Evolutionary conservation across 306 rosid genomes (phyloP), one percentile per base, ranked within the genome.

Genomic region (Mimosa bimucronata): DNA sequence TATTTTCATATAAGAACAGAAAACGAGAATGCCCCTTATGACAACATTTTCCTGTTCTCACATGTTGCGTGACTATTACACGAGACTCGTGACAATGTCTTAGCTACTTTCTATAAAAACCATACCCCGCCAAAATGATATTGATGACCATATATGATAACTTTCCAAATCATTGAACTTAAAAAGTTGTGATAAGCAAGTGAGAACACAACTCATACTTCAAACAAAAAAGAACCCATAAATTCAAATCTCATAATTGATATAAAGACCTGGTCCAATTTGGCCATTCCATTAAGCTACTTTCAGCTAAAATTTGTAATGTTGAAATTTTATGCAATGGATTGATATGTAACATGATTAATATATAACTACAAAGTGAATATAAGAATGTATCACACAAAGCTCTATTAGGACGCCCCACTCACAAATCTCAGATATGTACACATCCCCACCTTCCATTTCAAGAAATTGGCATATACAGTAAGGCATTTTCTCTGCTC

Each of bases 391-490:
- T n/a, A 19, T 52, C 60, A 19, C 60, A 52, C 23, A 50, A 7
- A 18, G 23, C 7, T 46, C 53, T 14, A 46, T 12, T 46, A 46
- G 4, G 15, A 46, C 19, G 53, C 53, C 53, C 53, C n/a, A n/a
- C 60, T 53, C 12, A 19, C 25, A 53, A 53, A 53, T 53, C 60
- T 19, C 60, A 53, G 18, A 53, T 53, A 52, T 18, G 25, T 50
- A 10, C 2, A 12, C 10, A 9, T 6, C 65, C 30, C 31, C 66
- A 60, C 19, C 40, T 29, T 66, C 81, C 83, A 45, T 83, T 86
- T 74, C 44, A 2, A 81, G 84, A 77, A 79, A 81, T 41, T 21
- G 85, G 81, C 58, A 52, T 79, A 80, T 79, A 52, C 76, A 28
- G 50, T 19, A 50, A 48, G 53, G 55, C 12, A 70, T 69, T 73